Evolutionary conservation across 129 eudicot genomes (phyloP).

Genomic region (Centaurea solstitialis): DNA sequence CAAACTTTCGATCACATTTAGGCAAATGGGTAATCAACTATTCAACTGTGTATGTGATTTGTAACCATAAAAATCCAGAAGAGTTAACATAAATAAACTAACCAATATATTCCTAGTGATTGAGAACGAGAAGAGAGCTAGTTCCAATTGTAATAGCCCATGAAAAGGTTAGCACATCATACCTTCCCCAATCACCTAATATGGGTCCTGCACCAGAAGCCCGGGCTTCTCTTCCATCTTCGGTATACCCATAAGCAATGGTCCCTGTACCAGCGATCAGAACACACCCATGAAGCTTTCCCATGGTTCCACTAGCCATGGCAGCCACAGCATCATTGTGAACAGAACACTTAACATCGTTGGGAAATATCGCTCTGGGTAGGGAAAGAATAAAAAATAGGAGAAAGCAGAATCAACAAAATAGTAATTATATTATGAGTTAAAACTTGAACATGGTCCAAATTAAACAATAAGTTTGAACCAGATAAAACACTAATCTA

Average conservation of each 20-base stretch:
- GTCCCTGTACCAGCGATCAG: constrained; percentile 97
- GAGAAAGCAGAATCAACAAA: not conserved
- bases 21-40: not conserved
- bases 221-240: constrained; percentile 92
- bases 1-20: not conserved
- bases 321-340: constrained; percentile 99
- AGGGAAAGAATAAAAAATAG: constrained; percentile 10
- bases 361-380: constrained; percentile 71
- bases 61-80: not conserved
- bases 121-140: constrained; percentile 6
- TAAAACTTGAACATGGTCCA: not conserved
- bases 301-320: constrained; percentile 96
- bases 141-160: not conserved
- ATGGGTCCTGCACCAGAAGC: constrained; percentile 98
- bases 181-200: constrained; percentile 99
- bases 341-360: constrained; percentile 63
- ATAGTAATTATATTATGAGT: constrained; percentile 1
- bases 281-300: constrained; percentile 98
- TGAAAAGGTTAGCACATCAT: not conserved
- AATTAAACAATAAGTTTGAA: not conserved
- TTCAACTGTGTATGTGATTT: not conserved
- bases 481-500: not conserved
- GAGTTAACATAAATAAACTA: not conserved
- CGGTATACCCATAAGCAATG: constrained; percentile 87
- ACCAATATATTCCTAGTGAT: not conserved